phyloP scores from a whole-genome alignment of 2,329 filamentous ascomycete species.

The Lecanicillium sp. region DNA sequence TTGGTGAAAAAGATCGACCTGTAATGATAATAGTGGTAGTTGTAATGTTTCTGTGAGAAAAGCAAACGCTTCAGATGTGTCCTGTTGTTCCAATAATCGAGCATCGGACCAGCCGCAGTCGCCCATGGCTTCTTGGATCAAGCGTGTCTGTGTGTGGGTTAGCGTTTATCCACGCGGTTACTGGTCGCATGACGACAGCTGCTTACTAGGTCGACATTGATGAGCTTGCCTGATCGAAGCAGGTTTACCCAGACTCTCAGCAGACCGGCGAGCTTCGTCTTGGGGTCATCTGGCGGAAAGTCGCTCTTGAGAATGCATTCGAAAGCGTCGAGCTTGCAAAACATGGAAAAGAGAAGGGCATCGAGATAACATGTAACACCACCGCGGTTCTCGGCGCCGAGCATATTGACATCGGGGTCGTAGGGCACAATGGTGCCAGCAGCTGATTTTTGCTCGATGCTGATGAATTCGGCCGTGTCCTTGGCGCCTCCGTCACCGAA shows the following conservation, averaged over 20 bases:
- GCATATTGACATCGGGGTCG: conserved; percentile 63
- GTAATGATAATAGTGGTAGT: conserved; percentile 78
- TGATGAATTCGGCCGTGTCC: conserved; percentile 68
- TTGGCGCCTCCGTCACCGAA: conserved; percentile 65
- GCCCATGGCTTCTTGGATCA: conserved; percentile 74
- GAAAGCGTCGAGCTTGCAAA: conserved; percentile 81
- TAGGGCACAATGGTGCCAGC: conserved; percentile 73
- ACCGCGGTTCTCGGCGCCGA: conserved; percentile 80
- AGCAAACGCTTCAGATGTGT: conserved; percentile 90
- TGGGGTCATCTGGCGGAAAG: conserved; percentile 60
- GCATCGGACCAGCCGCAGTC: conserved; percentile 89
- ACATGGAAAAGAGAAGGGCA: conserved; percentile 90
- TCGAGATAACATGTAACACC: conserved; percentile 94
- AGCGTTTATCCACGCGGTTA: conserved; percentile 17
- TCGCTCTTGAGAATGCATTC: conserved; percentile 84
- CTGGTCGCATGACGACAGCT: not conserved
- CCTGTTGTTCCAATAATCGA: conserved; percentile 72
- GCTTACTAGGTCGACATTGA: conserved; percentile 75
- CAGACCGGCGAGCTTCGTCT: conserved; percentile 68
- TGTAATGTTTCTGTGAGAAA: conserved; percentile 90
- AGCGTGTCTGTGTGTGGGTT: conserved; percentile 55
- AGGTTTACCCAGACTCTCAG: conserved; percentile 91
- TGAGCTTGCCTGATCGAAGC: conserved; percentile 75
- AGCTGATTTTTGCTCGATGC: conserved; percentile 74
- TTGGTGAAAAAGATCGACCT: conserved; percentile 91